Base-by-base conservation (phyloP, 768 basidiomycete species). In the Mycena polygramma region DNA sequence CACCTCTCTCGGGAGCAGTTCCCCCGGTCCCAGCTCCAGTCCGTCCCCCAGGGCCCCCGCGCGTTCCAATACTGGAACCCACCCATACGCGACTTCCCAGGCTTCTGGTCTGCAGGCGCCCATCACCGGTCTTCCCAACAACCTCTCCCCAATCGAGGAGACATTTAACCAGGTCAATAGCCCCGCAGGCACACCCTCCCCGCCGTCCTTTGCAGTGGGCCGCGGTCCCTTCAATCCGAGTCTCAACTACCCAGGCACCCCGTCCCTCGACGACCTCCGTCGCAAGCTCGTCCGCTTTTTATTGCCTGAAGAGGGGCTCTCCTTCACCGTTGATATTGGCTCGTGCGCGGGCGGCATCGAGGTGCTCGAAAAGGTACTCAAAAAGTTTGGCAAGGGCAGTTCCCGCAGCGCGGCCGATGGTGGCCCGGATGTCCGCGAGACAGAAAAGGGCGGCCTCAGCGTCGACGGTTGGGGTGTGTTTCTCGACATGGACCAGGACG, bases 391-490 rank as follows among this genome's bases (percentile, higher is more conserved):
- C 53, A 97, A 96, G 78, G 78, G 87, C 0, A 82, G 82, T 39
- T 72, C 81, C 11, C 84, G 84, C 69, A 83, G 81, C 61, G 69
- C 81, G 1, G 88, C 88, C 4, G 84, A 87, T 59, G 82, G 80
- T 37, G 82, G 83, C 57, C 75, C 83, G 58, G 89, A 88, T 69
- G 84, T 88, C 46, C 86, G 88, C n/a, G 89, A 90, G 67, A 90
- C 87, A 0, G 91, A 91, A 41, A 92, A 94, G 37, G 92, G 91
- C 0, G 91, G 91, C 0, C 83, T 97, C 17, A 89, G 87, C 62
- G 91, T 98, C 1, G 95, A 96, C 73, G 95, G 96, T 2, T 98
- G 95, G 95, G 93, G 90, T 36, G 92, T 95, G 0, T 97, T 89
- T 78, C 82, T 94, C 26, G 92, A 93, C 61, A 81, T 84, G 77